Base-by-base conservation (phyloP, 306 rosid species). In the Mucuna pruriens region DNA sequence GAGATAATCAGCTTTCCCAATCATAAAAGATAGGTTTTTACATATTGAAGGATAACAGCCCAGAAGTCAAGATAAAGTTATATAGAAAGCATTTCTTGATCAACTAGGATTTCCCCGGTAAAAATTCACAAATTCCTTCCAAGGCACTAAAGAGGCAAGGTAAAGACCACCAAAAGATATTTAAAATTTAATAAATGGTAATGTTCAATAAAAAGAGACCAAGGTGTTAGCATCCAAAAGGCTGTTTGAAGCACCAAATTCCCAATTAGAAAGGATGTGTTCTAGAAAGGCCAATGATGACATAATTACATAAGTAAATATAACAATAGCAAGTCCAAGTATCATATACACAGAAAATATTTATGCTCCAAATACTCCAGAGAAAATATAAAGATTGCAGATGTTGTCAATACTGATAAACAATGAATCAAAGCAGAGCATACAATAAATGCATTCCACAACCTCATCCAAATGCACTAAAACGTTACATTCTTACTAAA, bases 1-100 rank as follows among this genome's bases (percentile, higher is more conserved):
- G 45, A 46, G 7, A 39, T 19, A 39, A 67, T 67, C 44, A 38
- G 34, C 60, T 79, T 31, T 76, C 49, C 58, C 78, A 49, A 58
- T 57, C 82, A 85, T 65, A 20, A 69, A 55, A 58, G 29, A 7
- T 42, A 86, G 73, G 77, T 7, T 80, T 76, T 52, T 72, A 65
- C 80, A 20, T 12, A 45, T 65, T 81, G 52, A 54, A 58, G 57
- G 82, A 19, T 75, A 23, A 69, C 80, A 77, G 36, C 33, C 34
- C 20, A 29, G 39, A 70, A 72, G 54, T 29, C 5, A 13, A 51
- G 63, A 42, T 7, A 7, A 72, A 40, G 76, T 4, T 64, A 65
- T 23, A 39, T 7, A 51, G 25, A 45, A 76, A 79, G 23, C 44
- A 77, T 25, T 54, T 64, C 7, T 23, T 64, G 65, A 63, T 81